These are phyloP conservation scores for Botrytis aclada DNA, from an alignment of 2,329 filamentous ascomycete genomes.

Conservation along the genomic window DNA sequence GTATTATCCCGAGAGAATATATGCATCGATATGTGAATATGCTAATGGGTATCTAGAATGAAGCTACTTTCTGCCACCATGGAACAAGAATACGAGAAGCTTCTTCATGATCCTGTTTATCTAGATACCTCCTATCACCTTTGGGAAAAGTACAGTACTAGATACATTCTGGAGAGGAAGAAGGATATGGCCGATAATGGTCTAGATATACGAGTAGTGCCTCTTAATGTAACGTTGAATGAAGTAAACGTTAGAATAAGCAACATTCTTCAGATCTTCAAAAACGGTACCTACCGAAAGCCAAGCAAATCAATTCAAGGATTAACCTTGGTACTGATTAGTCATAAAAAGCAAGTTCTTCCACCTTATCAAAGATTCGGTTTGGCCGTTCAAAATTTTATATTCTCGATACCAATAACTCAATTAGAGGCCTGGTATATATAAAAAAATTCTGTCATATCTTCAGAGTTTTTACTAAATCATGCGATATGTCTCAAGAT, in stretches of 20 bases:
- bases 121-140: neutral
- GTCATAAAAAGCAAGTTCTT: conserved; percentile 3
- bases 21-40: neutral
- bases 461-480: neutral
- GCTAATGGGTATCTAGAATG: neutral
- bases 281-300: neutral
- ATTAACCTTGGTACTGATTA: neutral
- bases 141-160: neutral
- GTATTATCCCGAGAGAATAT: neutral
- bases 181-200: neutral
- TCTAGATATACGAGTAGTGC: neutral
- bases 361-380: neutral
- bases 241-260: neutral
- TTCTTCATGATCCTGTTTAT: neutral
- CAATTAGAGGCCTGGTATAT: neutral
- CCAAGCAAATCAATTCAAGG: neutral
- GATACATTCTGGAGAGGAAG: neutral
- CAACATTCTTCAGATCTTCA: neutral
- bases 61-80: neutral
- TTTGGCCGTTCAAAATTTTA: neutral
- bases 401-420: neutral
- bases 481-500: conserved; percentile 31
- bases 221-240: neutral
- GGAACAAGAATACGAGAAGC: neutral
- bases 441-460: neutral